Evolutionary conservation across 1,139 yeast genomes (phyloP), one percentile per base, ranked within the genome.

Genomic region (Saccharomyces hybrid): DNA sequence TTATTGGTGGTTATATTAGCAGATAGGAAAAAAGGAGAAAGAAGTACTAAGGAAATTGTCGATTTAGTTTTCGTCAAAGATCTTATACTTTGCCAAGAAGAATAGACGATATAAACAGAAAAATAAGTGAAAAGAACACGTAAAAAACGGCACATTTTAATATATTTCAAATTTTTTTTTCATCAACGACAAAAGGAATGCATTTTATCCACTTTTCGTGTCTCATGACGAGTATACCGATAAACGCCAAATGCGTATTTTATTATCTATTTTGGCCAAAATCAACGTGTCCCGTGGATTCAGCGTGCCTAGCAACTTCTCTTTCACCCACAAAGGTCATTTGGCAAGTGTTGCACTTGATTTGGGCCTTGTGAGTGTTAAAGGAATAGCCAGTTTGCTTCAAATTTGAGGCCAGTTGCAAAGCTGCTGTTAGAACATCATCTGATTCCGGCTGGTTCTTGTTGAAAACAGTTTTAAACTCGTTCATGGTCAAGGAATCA

Each of bases 281-380:
- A 52, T 77, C 77, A 32, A 69, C 71, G 66, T 87, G 95, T 2
- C 85, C 86, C 0, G 86, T 82, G 6, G 70, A 68, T 58, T 77
- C 76, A 4, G 93, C 91, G 70, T 87, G 95, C 59, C 75, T 75
- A 6, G 81, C 74, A 0, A 88, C 90, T 6, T 83, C 86, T 59
- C 74, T 78, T 66, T 86, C 91, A 3, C 95, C 93, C 2, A 75
- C 75, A 49, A 86, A 70, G 1, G 76, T 67, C 38, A 68, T 66
- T 30, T 80, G 77, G 66, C 95, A 87, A 4, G 72, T 74, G 48
- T 80, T 73, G 64, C 93, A 87, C 53, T 80, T 72, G 25, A 86
- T 76, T 41, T 80, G 69, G 62, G 84, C 85, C 0, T 75, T 78
- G 8, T 82, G 77, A 0, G 90, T 84, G 63, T 87, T 87, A 23